A percentile compares a stretch with the other conserved stretches of the same genome.
These are phyloP conservation scores for Leccinum incarnatum DNA, from an alignment of 768 basidiomycete species.

Conservation along the genomic window DNA sequence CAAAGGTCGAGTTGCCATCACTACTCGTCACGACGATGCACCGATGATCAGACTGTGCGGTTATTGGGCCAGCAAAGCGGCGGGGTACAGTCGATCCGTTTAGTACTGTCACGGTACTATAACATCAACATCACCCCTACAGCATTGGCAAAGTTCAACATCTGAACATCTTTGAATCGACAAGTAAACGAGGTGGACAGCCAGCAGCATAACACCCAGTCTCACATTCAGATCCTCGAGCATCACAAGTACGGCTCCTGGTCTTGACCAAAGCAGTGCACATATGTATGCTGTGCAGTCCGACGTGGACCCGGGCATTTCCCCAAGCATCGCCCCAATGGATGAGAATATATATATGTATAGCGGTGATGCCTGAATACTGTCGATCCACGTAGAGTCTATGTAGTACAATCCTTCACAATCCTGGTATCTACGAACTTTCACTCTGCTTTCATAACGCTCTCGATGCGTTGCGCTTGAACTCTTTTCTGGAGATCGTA, in stretches of 20 bases:
- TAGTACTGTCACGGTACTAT: no score
- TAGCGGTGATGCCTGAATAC: neutral
- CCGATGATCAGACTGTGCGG: neutral
- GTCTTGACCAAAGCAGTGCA: no score
- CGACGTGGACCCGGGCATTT: neutral
- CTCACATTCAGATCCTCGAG: no score
- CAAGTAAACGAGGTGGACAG: neutral
- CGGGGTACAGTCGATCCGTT: no score
- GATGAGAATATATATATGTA: no score
- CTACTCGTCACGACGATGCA: neutral
- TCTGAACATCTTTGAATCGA: neutral
- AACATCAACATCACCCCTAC: neutral
- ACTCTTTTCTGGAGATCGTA: slow-evolving; percentile 53
- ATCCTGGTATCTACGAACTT: neutral
- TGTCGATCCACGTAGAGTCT: neutral
- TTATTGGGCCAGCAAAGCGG: neutral
- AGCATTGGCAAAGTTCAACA: no score
- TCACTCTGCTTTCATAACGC: slow-evolving; percentile 73
- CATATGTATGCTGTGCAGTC: no score
- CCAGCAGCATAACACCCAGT: no score
- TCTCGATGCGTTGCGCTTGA: slow-evolving; percentile 69
- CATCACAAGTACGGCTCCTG: no score
- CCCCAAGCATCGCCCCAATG: neutral
- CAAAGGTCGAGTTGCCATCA: neutral
- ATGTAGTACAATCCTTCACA: neutral